Evolutionary conservation across 768 basidiomycete species (phyloP).

Genomic region (Tylopilus sp.): DNA sequence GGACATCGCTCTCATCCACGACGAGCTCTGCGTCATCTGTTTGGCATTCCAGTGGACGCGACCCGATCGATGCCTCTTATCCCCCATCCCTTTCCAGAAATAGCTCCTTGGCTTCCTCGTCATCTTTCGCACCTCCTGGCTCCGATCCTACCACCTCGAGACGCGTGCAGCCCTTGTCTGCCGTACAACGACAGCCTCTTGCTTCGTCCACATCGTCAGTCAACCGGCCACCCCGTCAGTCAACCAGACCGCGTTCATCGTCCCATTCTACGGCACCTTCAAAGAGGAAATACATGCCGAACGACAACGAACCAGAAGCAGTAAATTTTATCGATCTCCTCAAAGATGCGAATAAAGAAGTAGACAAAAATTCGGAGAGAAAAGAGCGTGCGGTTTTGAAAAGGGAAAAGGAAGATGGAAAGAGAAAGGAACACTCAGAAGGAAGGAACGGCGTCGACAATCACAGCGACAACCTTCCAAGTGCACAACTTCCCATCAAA

Average conservation of each 20-base stretch:
- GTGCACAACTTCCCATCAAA: conserved; percentile 12
- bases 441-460: background rate
- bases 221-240: conserved; percentile 9
- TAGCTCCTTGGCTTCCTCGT: conserved; percentile 4
- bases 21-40: conserved; percentile 5
- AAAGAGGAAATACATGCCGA: conserved; percentile 1
- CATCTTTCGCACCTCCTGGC: background rate
- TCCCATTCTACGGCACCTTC: conserved; percentile 11
- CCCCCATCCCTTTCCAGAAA: conserved; percentile 5
- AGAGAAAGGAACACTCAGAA: background rate
- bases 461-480: background rate
- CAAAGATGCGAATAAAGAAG: conserved; percentile 16
- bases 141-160: conserved; percentile 4
- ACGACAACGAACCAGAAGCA: conserved; percentile 24
- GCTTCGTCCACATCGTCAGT: conserved; percentile 20
- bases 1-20: conserved; percentile 14
- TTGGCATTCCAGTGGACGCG: conserved; percentile 6
- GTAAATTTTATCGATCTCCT: conserved; percentile 23
- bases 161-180: conserved; percentile 7
- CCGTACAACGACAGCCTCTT: conserved; percentile 14
- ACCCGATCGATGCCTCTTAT: conserved; percentile 3
- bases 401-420: conserved; percentile 1
- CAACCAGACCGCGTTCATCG: conserved; percentile 17
- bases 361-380: conserved; percentile 26
- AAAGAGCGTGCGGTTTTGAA: conserved; percentile 20